Evolutionary conservation across 2,329 filamentous ascomycete species (phyloP), one percentile per base, ranked within the genome.

Genomic region (Phaeosphaeria sp.): DNA sequence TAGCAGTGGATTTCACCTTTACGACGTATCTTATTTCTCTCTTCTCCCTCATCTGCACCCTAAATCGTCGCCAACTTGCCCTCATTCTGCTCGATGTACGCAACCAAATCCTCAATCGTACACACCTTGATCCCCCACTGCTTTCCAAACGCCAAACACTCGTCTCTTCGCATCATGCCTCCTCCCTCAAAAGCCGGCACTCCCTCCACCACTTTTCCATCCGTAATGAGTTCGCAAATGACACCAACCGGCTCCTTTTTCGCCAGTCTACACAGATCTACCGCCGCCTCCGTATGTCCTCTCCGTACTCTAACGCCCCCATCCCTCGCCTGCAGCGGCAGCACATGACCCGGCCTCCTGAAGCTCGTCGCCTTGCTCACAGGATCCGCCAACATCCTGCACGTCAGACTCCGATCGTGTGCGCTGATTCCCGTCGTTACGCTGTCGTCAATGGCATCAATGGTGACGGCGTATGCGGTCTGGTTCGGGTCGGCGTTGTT

Each of bases 141-240:
- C 78, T 88, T 87, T 25, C 93, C 95, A 84, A 99, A 99, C 50
- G 83, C 86, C 73, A 99, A 82, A 80, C 93, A 97, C 39, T 87
- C 91, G 80, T 97, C 92, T 63, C 92, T 87, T 66, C 93, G 82
- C 88, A 98, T 89, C 95, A 99, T 99, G 24, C 90, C 92, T n/a
- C 89, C 86, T 20, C 86, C 88, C 11, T 77, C 76, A 65, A 88
- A 82, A 71, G 91, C 81, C 1, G 92, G 85, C 71, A 84, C 83
- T 0, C 92, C 93, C 13, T 82, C 80, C 2, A 92, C 84, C 76
- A 88, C 86, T 62, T 87, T 86, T 0, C 93, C 93, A 67, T 96
- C 93, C 63, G 93, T 91, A 45, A 99, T 92, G 60, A 99, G 80
- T 82, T 99, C 95, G 68, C 91, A 92, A 73, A 98, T 98, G 22